Evolutionary conservation across 129 eudicot species (phyloP), one percentile per base, ranked within the genome.

Genomic region (Arctium lappa): DNA sequence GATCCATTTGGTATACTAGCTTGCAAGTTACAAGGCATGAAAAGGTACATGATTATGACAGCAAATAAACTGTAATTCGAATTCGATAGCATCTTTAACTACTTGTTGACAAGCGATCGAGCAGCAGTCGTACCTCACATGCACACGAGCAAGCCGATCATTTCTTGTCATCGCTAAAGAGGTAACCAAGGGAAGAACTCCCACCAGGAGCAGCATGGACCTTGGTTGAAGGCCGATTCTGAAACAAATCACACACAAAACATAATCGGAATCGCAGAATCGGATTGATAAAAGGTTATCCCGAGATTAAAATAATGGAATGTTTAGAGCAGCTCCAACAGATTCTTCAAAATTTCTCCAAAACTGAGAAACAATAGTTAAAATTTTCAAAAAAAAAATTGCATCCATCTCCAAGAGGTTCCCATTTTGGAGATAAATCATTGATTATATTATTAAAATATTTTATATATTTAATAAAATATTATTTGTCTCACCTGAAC

Each of bases 131-230:
- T 71, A 72, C 56, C 78, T 80, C 84, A 72, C 84, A 50, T 8
- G 31, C 33, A 22, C 38, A 65, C 27, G 39, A 29, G 11, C 48
- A 39, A n/a, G 36, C 10, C 5, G 32, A 74, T 85, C 85, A 88
- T 32, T 86, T 88, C 50, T 80, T 88, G 36, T 87, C 91, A 69
- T 80, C 91, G 18, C 86, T 81, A 32, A 88, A 88, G 9, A 88
- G 87, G 80, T 86, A 88, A 72, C 87, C 89, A 60, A 88, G 68
- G 32, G 91, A 88, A 48, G 91, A 88, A 73, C 83, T 87, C 22
- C 91, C 91, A 72, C 91, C 91, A 31, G 91, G 91, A 8, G 91
- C 87, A 65, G 89, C 89, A 83, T 88, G 91, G 6, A 88, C 89
- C 80, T 86, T 88, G 5, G 91, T 88, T 30, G 91, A 88, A 29